Percentiles rank a stretch among this genome's conserved stretches.
Evolutionary conservation across 345 rosid species (phyloP).

Genomic region (Arabidopsis arenosa): DNA sequence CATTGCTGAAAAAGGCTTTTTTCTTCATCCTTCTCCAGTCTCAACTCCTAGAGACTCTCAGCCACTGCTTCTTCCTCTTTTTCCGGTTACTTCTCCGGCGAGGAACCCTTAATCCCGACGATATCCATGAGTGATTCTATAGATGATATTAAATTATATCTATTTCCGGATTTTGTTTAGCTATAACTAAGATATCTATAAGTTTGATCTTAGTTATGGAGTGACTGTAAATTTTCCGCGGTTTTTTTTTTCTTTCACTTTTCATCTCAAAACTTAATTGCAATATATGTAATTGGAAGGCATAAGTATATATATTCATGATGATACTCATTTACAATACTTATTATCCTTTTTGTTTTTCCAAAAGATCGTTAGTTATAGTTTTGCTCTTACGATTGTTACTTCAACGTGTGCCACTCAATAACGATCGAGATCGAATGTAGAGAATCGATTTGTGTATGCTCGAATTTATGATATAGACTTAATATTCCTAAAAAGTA

Average conservation of each 20-base stretch:
- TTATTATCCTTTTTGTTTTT: background rate
- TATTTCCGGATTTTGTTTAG: constrained; percentile 22
- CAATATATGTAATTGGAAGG: constrained; percentile 19
- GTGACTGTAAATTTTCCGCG: constrained; percentile 38
- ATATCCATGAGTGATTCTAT: background rate
- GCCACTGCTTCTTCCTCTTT: constrained; percentile 89
- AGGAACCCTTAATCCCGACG: background rate
- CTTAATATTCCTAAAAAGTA: constrained; percentile 18
- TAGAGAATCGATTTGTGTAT: constrained; percentile 31
- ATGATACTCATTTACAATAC: background rate
- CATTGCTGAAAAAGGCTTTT: constrained; percentile 90
- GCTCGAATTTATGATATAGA: constrained; percentile 28
- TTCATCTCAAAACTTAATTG: constrained; percentile 25
- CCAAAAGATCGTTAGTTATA: constrained; percentile 3
- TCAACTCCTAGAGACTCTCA: constrained; percentile 87
- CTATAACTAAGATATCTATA: constrained; percentile 21
- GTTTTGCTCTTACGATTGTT: constrained; percentile 22
- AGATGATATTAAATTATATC: constrained; percentile 10
- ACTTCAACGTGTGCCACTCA: constrained; percentile 44
- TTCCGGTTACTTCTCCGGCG: constrained; percentile 81
- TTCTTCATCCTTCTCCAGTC: constrained; percentile 90
- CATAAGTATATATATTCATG: constrained; percentile 30
- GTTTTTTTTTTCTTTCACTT: constrained; percentile 44
- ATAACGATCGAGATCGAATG: constrained; percentile 18
- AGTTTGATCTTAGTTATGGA: constrained; percentile 37